Evolutionary conservation across 495 filamentous ascomycete genomes (phyloP).

Genomic region (Symbiotaphrina buchneri): DNA sequence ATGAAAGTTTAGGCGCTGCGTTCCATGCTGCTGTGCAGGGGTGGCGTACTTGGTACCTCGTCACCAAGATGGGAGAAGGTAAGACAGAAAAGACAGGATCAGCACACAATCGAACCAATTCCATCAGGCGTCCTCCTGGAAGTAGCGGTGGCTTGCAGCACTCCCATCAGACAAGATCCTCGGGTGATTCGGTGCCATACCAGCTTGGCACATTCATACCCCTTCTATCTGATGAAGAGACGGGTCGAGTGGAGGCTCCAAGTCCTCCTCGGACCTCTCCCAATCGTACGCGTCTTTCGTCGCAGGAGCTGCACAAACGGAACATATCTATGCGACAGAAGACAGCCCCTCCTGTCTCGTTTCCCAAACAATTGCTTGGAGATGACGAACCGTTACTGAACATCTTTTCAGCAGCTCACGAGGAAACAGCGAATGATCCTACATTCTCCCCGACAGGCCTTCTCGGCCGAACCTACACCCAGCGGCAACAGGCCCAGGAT

Average conservation of each 20-base stretch:
- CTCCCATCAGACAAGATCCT: conserved; percentile 11
- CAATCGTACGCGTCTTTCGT: too few species aligned
- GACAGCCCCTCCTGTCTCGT: conserved; percentile 21
- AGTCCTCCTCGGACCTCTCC: conserved; percentile 7
- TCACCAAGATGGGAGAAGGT: conserved; percentile 36
- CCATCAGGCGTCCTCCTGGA: neutral
- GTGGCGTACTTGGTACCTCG: conserved; percentile 82
- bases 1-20: conserved; percentile 33
- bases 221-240: conserved; percentile 24
- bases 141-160: conserved; percentile 4
- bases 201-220: conserved; percentile 32
- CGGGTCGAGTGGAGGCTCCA: conserved; percentile 15
- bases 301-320: conserved; percentile 11
- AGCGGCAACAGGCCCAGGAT: conserved; percentile 32
- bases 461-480: conserved; percentile 37
- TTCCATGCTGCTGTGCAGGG: conserved; percentile 50
- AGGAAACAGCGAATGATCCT: conserved; percentile 14
- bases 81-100: conserved; percentile 2
- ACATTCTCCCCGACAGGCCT: conserved; percentile 33
- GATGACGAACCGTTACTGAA: neutral
- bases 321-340: conserved; percentile 18
- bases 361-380: conserved; percentile 13
- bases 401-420: neutral
- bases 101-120: neutral
- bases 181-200: conserved; percentile 20